These are phyloP conservation scores for Akanthomyces uredinophilus DNA, from an alignment of 2,329 filamentous ascomycete genomes.

Conservation along the genomic window DNA sequence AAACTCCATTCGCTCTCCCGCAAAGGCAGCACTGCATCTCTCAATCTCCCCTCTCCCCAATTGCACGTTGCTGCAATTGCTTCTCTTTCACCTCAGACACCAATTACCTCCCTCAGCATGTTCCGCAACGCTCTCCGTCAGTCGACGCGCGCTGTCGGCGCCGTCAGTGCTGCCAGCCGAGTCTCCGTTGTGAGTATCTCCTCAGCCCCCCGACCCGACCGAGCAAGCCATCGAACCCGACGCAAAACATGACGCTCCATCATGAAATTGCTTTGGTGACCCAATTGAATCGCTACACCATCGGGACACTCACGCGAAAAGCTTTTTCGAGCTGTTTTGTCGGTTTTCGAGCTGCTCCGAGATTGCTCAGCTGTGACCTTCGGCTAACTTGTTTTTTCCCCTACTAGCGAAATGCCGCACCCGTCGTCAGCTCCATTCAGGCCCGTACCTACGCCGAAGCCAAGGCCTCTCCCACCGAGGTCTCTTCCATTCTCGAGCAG, in stretches of 20 bases:
- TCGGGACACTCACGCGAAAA: constrained; percentile 18
- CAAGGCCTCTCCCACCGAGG: constrained; percentile 95
- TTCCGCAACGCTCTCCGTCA: constrained; percentile 98
- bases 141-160: constrained; percentile 90
- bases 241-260: constrained; percentile 32
- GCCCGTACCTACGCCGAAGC: constrained; percentile 88
- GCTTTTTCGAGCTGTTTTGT: constrained; percentile 33
- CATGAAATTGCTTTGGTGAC: constrained; percentile 25
- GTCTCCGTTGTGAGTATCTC: constrained; percentile 84
- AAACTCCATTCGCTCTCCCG: constrained; percentile 41
- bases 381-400: constrained; percentile 52
- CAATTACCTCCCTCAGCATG: constrained; percentile 62
- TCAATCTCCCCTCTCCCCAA: constrained; percentile 58
- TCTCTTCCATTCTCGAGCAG: constrained; percentile 99
- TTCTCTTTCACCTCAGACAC: constrained; percentile 47
- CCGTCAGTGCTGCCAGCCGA: constrained; percentile 87
- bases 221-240: constrained; percentile 39
- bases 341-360: constrained; percentile 18
- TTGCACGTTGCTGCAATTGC: constrained; percentile 61
- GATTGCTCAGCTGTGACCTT: constrained; percentile 34
- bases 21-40: constrained; percentile 46
- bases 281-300: constrained; percentile 32
- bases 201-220: constrained; percentile 36
- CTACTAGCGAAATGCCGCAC: constrained; percentile 77
- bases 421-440: constrained; percentile 65